A percentile compares a stretch with the other conserved stretches of the same genome.
Evolutionary conservation across 2,329 filamentous ascomycete genomes (phyloP).

Genomic region (Sporothrix pseudoabietina): DNA sequence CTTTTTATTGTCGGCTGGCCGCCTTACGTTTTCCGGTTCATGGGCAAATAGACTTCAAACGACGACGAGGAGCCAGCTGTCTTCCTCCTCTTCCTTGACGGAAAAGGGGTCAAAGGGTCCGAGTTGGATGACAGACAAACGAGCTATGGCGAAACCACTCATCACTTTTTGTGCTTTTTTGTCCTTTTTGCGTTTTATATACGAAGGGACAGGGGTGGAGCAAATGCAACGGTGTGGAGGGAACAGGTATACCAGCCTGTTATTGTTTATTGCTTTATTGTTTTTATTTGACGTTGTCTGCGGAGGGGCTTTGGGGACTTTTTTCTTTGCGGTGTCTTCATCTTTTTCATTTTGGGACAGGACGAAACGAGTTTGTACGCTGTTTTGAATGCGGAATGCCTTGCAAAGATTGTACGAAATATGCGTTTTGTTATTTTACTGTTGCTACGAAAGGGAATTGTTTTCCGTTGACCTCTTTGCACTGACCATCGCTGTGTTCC

Average conservation of each 20-base stretch:
- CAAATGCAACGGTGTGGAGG: not conserved
- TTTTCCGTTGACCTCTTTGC: not conserved
- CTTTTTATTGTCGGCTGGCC: constrained; percentile 32
- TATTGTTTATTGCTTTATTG: constrained; percentile 10
- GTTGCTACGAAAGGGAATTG: not conserved
- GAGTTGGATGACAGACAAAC: constrained; percentile 33
- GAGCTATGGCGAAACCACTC: constrained; percentile 29
- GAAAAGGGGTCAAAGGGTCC: constrained; percentile 26
- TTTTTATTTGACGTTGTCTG: not conserved
- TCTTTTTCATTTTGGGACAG: not conserved
- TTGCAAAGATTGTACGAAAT: constrained; percentile 27
- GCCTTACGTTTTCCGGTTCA: constrained; percentile 28
- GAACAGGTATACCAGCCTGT: not conserved
- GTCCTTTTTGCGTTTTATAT: constrained; percentile 14
- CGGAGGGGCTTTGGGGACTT: not conserved
- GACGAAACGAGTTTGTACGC: not conserved
- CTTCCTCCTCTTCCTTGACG: constrained; percentile 29
- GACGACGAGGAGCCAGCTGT: constrained; percentile 31
- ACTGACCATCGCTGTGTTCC: not conserved
- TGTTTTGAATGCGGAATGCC: not conserved
- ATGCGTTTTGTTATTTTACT: not conserved
- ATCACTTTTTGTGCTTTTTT: not conserved
- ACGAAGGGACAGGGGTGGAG: constrained; percentile 12
- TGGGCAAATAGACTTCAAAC: constrained; percentile 32
- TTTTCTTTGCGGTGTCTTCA: not conserved